A percentile compares a stretch with the other conserved stretches of the same genome.
Conservation (phyloP, 495 filamentous ascomycete genomes). For the Aspergillus cristatus region DNA sequence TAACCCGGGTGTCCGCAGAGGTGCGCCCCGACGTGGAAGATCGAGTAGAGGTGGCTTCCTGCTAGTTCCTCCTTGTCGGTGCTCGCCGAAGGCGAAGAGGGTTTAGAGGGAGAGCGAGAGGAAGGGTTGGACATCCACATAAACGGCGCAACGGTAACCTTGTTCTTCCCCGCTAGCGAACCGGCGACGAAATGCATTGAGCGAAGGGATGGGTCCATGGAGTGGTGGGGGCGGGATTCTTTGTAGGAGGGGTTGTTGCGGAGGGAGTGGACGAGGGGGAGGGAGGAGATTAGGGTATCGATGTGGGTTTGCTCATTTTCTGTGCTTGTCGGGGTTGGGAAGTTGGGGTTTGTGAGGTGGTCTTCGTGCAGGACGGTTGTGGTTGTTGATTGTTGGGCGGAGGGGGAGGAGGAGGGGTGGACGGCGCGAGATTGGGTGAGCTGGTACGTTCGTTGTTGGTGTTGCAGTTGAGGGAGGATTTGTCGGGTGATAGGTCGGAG, state of each 20-base stretch:
- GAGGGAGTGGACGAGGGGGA: constrained; percentile 60
- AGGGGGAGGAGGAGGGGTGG: too few species aligned
- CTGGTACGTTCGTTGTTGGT: too few species aligned
- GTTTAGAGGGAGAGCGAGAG: too few species aligned
- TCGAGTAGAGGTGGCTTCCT: too few species aligned
- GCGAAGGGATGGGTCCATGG: constrained; percentile 21
- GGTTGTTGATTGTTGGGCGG: constrained; percentile 2
- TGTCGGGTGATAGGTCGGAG: too few species aligned
- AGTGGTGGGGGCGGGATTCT: constrained; percentile 59
- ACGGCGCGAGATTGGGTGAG: too few species aligned
- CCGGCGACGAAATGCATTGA: constrained; percentile 32
- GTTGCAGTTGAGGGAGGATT: too few species aligned
- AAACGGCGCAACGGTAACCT: constrained; percentile 68
- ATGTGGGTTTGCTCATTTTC: too few species aligned
- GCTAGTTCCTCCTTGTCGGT: too few species aligned
- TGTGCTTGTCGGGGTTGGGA: too few species aligned
- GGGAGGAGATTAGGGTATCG: constrained; percentile 45
- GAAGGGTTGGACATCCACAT: constrained; percentile 44
- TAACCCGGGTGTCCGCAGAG: constrained; percentile 33
- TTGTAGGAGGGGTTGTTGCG: constrained; percentile 52
- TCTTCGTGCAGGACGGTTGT: not conserved
- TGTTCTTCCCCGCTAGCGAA: constrained; percentile 55
- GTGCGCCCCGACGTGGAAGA: constrained; percentile 30
- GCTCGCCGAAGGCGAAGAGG: too few species aligned
- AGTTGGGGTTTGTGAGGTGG: too few species aligned